Base-by-base conservation (phyloP, 148 eudicot species). In the Talinum fruticosum region DNA sequence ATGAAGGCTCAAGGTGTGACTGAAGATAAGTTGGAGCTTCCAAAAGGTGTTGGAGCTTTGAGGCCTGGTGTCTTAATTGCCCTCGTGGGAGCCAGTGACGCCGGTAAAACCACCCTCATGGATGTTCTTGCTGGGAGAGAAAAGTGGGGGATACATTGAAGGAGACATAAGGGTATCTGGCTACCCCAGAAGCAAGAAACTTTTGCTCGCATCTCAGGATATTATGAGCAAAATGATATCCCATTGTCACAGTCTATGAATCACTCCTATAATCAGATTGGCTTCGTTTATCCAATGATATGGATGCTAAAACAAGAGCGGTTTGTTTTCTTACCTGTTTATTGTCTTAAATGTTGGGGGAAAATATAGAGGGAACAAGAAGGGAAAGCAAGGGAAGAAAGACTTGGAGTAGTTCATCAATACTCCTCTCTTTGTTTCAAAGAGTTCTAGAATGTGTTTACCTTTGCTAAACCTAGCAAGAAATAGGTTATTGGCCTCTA, bases 41-140 rank as follows among this genome's bases (percentile, higher is more conserved):
- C 89, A 32, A 93, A 88, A 79, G 90, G 91, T 3, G 90, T 91
- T 3, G 98, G 96, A 69, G 84, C 89, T 53, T 93, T 91, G 64
- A 86, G 94, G 81, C 98, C 98, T 0, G 93, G 97, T 71, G 88
- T 89, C 72, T 90, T 93, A n/a, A 93, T 92, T 2, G 97, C 97
- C 75, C 82, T 91, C 7, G 91, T 93, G 97, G 97, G 97, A 34
- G 92, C 89, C 14, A 93, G 95, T 78, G 93, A 95, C 57, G 97
- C 97, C 6, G 97, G 96, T n/a, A 93, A 93, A 84, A 93, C 97
- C 24, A 93, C 97, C 38, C 86, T 93, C 36, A 91, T 93, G 97
- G 97, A 93, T 80, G 97, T 93, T 38, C 80, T 91, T 41, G 96
- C 96, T 32, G 92, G 96, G 64, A 83, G 94, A n/a, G 38, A 91